phyloP scores from a whole-genome alignment of 371 early-diverging fungal species.

The Mortierella sp. region DNA sequence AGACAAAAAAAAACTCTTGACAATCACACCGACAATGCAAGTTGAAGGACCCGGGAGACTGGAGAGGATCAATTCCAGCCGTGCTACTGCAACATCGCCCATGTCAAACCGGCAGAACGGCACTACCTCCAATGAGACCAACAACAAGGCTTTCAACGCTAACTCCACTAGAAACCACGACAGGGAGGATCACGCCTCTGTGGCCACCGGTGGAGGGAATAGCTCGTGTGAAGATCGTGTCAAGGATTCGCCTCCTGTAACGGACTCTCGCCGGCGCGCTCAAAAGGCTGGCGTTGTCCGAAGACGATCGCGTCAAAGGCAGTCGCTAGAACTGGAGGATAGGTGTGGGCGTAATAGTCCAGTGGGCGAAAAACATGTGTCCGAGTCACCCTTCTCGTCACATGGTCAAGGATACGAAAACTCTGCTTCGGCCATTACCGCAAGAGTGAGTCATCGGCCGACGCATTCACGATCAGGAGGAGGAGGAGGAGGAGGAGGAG shows the following conservation, averaged over 20 bases:
- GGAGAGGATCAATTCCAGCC: conserved; percentile 17
- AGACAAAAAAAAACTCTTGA: not conserved
- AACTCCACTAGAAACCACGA: conserved; percentile 9
- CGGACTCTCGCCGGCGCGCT: no score
- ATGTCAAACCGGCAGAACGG: not conserved
- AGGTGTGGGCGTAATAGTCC: no score
- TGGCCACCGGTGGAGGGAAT: no score
- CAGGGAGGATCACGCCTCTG: conserved; percentile 35
- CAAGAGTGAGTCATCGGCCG: not conserved
- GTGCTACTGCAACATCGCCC: not conserved
- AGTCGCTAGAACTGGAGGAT: no score
- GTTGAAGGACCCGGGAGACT: conserved; percentile 22
- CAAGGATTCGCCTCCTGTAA: no score
- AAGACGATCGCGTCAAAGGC: no score
- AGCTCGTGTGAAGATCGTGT: no score
- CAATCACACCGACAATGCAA: conserved; percentile 13
- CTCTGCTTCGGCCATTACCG: conserved; percentile 22
- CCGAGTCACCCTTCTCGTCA: no score
- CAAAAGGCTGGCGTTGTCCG: no score
- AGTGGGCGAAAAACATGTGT: no score
- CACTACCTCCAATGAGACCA: conserved; percentile 10
- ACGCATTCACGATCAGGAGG: conserved; percentile 29
- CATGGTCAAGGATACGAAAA: no score
- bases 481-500: conserved; percentile 16
- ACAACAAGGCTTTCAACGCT: conserved; percentile 1